Conservation (phyloP, 176 grass and related monocot species). For the Pontederia paniculata region DNA sequence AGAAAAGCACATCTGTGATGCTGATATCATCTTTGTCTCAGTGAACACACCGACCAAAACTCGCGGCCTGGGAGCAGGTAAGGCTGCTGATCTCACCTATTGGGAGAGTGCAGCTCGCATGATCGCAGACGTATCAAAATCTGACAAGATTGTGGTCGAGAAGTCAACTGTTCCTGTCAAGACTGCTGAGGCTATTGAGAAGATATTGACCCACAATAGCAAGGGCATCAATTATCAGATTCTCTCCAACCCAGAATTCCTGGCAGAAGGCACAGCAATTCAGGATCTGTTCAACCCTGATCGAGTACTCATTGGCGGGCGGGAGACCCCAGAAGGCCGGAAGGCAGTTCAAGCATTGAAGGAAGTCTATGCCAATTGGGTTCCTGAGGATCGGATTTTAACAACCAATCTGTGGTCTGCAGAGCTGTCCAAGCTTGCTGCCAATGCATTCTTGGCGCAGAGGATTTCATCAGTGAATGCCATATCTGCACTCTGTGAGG, state of each 20-base stretch:
- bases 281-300: conserved; percentile 71
- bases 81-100: conserved; percentile 86
- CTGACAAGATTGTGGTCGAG: conserved; percentile 91
- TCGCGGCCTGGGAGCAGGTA: conserved; percentile 81
- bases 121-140: conserved; percentile 83
- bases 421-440: conserved; percentile 79
- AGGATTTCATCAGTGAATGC: conserved; percentile 94
- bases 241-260: conserved; percentile 92
- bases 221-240: conserved; percentile 96
- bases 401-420: conserved; percentile 89
- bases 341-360: conserved; percentile 75
- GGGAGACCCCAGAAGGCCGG: conserved; percentile 58
- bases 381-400: conserved; percentile 77
- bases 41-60: conserved; percentile 93
- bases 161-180: conserved; percentile 92
- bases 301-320: conserved; percentile 73
- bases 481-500: conserved; percentile 81
- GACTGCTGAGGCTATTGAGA: conserved; percentile 86
- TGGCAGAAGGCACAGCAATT: conserved; percentile 72
- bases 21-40: conserved; percentile 81
- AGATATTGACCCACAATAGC: conserved; percentile 94
- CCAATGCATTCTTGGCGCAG: conserved; percentile 76
- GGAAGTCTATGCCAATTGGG: conserved; percentile 77
- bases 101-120: conserved; percentile 94
- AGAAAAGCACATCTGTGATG: conserved; percentile 68